Base-by-base conservation (phyloP, 768 basidiomycete species). In the Paxillus rubicundulus region DNA sequence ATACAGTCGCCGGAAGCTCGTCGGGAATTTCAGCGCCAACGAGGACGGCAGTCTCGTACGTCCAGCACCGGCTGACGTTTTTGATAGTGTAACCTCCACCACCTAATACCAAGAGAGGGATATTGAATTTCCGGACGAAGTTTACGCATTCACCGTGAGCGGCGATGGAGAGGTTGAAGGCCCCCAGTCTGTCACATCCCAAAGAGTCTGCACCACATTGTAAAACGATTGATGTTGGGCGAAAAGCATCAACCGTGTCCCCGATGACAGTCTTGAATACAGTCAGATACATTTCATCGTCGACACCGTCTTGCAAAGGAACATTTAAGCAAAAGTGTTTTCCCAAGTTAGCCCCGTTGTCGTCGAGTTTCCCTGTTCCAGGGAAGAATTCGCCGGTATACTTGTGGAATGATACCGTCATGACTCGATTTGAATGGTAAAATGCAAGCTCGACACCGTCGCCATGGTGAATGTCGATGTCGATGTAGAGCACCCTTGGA, bases 341-440 rank as follows among this genome's bases (percentile, higher is more conserved):
- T 48, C 96, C 96, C 1, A 84, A 67, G n/a, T 86, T 87, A 17
- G 78, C 77, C 13, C 92, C 91, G 55, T 92, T 92, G 72, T 99
- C 96, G 64, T 95, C 90, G 9, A 98, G 78, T 69, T 94, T 94
- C 14, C 96, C 96, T 0, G 96, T 99, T 0, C 95, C 94, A 0
- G 96, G 96, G 70, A 99, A 99, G 77, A 99, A 99, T 63, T 96
- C 92, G 50, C 92, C 94, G 1, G 90, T 94, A 75, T 97, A 99
- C 72, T 98, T 98, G 77, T 99, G 96, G 72, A 99, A 99, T 1
- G 96, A 98, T 13, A 98, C 92, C 0, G 96, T 98, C 82, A 98
- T 88, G 57, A 99, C 96, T n/a, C 96, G 86, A 63, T 99, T 94
- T 36, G 92, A 89, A 60, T 96, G 88, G 71, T 96, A 99, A 70